Conservation (phyloP, 2,329 filamentous ascomycete genomes). For the Aspergillus sp. region DNA sequence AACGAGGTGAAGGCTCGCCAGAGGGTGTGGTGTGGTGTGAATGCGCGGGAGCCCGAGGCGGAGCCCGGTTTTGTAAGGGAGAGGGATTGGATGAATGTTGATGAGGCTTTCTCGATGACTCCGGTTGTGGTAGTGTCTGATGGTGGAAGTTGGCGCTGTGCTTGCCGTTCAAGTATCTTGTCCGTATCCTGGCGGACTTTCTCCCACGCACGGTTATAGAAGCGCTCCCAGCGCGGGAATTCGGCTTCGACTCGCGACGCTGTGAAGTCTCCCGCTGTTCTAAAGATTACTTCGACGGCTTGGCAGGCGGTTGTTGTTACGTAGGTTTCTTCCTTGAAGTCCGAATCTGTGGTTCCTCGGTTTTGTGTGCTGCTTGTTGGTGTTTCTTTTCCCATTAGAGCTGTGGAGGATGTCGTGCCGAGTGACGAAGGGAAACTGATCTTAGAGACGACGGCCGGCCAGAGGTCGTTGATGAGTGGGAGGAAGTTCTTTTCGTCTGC, state of each 20-base stretch:
- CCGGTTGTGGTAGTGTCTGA: neutral
- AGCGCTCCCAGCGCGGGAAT: conserved; percentile 54
- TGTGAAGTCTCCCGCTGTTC: conserved; percentile 79
- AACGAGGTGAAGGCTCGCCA: conserved; percentile 45
- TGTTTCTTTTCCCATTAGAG: conserved; percentile 24
- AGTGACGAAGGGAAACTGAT: conserved; percentile 50
- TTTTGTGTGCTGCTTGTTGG: conserved; percentile 20
- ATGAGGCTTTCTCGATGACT: conserved; percentile 9
- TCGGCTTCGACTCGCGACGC: conserved; percentile 73
- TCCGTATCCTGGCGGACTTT: conserved; percentile 44
- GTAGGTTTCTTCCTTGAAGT: conserved; percentile 46
- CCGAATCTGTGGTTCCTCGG: conserved; percentile 26
- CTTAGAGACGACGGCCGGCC: conserved; percentile 70
- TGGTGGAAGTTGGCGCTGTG: conserved; percentile 15
- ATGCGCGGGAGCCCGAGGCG: conserved; percentile 32
- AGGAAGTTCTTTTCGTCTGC: conserved; percentile 81
- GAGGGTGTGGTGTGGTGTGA: conserved; percentile 45
- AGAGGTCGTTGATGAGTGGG: conserved; percentile 86
- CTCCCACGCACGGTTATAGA: conserved; percentile 46
- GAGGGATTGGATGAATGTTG: conserved; percentile 26
- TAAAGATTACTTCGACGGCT: conserved; percentile 70
- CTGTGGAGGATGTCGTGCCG: conserved; percentile 58
- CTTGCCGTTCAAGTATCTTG: conserved; percentile 39
- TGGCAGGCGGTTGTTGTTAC: conserved; percentile 72
- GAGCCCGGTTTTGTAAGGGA: conserved; percentile 24